Base-by-base conservation (phyloP, 148 eudicot genomes). In the Mesembryanthemum crystallinum region DNA sequence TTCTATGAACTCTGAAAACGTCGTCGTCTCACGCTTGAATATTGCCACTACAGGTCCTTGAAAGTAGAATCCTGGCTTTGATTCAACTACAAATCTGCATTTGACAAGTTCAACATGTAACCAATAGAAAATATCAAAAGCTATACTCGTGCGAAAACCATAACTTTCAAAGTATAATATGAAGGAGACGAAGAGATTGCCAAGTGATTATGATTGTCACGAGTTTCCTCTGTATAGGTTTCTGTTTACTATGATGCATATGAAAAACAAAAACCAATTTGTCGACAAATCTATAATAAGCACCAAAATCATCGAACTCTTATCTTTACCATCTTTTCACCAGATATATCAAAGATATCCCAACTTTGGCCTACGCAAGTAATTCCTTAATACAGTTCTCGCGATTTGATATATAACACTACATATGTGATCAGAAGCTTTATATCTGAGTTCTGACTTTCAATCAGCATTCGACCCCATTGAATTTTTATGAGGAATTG, bases 101-200 rank as follows among this genome's bases (percentile, higher is more conserved):
- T 23, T 24, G 58, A n/a, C 24, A 21, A 20, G 32, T 63, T 51
- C 80, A 63, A 78, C 80, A 61, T 63, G 76, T 20, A 64, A 60
- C 4, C 23, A 61, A 65, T 23, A 29, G n/a, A 27, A 32, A 29
- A 71, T 5, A 52, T 71, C 32, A 24, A 54, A 30, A 12, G 8
- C 14, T 5, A 57, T 9, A 5, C 63, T 21, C 59, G 61, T 21
- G 13, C 23, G 28, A 45, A 72, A 10, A 42, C 24, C 18, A 33
- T 14, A 62, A 62, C 37, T 30, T 62, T 62, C 24, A 17, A 6
- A 3, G 10, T 28, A 18, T 62, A 73, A 59, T 24, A 37, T 35
- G 23, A 60, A 33, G 33, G 37, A 60, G 27, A 23, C 18, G 8
- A 73, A 14, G n/a, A 21, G 17, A 28, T 30, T 64, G 67, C 10